phyloP scores from a whole-genome alignment of 768 basidiomycete species.

The Serendipita sp. region DNA sequence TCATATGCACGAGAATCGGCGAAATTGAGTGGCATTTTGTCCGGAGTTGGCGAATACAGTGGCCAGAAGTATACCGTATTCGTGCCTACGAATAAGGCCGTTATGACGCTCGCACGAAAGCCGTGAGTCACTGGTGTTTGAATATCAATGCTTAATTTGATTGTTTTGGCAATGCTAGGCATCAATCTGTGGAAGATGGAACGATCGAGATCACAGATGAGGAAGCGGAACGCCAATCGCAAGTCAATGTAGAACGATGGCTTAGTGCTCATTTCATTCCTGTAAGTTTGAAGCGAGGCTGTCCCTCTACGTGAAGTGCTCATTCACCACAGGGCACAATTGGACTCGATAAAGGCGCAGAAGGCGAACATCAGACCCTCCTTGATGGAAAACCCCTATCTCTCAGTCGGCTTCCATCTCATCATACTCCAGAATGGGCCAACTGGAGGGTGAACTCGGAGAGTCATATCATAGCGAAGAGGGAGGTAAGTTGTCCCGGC shows the following conservation, averaged over 20 bases:
- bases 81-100: slow-evolving; percentile 76
- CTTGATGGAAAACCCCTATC: slow-evolving; percentile 40
- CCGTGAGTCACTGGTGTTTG: slow-evolving; percentile 40
- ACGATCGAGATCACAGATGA: slow-evolving; percentile 44
- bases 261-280: slow-evolving; percentile 72
- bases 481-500: slow-evolving; percentile 32
- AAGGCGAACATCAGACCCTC: slow-evolving; percentile 34
- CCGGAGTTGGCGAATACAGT: slow-evolving; percentile 10
- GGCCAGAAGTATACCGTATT: slow-evolving; percentile 36
- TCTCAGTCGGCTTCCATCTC: slow-evolving; percentile 22
- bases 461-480: slow-evolving; percentile 39
- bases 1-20: slow-evolving; percentile 60
- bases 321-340: not conserved
- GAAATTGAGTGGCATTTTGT: slow-evolving; percentile 37
- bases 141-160: not conserved
- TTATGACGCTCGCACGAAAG: slow-evolving; percentile 64
- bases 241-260: slow-evolving; percentile 61
- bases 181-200: slow-evolving; percentile 10
- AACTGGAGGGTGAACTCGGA: slow-evolving; percentile 30
- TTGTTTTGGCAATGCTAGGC: slow-evolving; percentile 15
- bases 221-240: slow-evolving; percentile 43
- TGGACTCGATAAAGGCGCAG: not conserved
- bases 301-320: too few species aligned
- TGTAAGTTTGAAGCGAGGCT: slow-evolving; percentile 22
- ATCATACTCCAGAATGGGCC: not conserved